Evolutionary conservation across 148 eudicot genomes (phyloP).

Genomic region (Rhododendron henanense): DNA sequence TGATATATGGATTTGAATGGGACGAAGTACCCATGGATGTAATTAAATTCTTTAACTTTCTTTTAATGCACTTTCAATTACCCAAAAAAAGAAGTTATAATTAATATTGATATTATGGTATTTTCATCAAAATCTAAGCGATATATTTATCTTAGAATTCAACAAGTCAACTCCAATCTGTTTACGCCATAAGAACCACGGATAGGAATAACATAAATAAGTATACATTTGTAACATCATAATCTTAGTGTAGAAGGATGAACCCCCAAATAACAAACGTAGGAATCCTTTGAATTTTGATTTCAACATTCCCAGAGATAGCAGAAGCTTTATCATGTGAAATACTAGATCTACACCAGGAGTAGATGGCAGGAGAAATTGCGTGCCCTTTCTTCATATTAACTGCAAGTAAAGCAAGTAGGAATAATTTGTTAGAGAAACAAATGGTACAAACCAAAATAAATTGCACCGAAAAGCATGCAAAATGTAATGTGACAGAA

Average conservation of each 20-base stretch:
- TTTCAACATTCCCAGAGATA: neutral
- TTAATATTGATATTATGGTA: too few relatives aligned
- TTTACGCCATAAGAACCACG: neutral
- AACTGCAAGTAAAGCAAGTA: neutral
- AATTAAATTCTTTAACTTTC: too few relatives aligned
- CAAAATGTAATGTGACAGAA: neutral
- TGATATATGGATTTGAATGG: too few relatives aligned
- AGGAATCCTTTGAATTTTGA: neutral
- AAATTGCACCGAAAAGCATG: neutral
- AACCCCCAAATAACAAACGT: too few relatives aligned
- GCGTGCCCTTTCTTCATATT: neutral
- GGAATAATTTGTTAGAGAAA: neutral
- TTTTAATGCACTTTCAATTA: too few relatives aligned
- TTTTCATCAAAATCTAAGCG: too few relatives aligned
- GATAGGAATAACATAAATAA: neutral
- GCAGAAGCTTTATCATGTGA: neutral
- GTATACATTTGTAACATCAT: neutral
- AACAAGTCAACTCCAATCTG: neutral
- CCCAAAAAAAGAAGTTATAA: too few relatives aligned
- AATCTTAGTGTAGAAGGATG: neutral
- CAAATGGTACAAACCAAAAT: neutral
- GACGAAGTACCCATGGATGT: too few relatives aligned
- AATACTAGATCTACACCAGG: neutral
- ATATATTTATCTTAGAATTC: too few relatives aligned
- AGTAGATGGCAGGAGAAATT: neutral